Evolutionary conservation across 1,284 basidiomycete genomes (phyloP), one percentile per base, ranked within the genome.

Genomic region (Leccinum subspadiceum): DNA sequence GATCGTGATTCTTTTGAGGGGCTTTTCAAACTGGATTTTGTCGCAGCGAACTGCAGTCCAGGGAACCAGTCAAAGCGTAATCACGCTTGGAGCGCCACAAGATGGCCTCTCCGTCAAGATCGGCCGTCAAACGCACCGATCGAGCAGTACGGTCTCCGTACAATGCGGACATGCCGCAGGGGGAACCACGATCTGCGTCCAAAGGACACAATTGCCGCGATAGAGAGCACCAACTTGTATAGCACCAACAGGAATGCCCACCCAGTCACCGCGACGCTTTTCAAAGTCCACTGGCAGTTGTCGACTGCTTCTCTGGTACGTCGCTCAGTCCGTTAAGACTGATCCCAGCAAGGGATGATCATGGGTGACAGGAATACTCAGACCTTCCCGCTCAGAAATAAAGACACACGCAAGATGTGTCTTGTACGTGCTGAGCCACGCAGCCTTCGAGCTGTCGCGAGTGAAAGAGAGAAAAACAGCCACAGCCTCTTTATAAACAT

Each of bases 341-440:
- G 49, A 26, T 17, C 49, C 49, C 49, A 26, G n/a, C 24, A 13
- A 51, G 26, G 49, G 49, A 29, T n/a, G 24, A 51, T 51, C 49
- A 51, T 26, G 49, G 49, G 9, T 51, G 49, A 29, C 49, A 3
- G 26, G 29, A 31, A 29, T n/a, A 26, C 26, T 51, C 24, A 51
- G 49, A 51, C 49, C 49, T 51, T 51, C 49, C 74, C 53, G 26
- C 54, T 55, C 52, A 56, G 29, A 56, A 56, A 20, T 6, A n/a
- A 9, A 56, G 53, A 56, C 12, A 5, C 52, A 33, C 31, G 7
- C 5, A 7, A n/a, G 8, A 15, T 55, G 51, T 2, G 20, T 31
- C 54, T 56, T 24, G 54, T 56, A 61, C 67, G 80, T 71, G 62
- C 68, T 77, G 78, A 81, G 79, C 78, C 64, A 78, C 78, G 81